These are phyloP conservation scores for Areca catechu DNA, from an alignment of 176 grass and related monocot genomes.

Conservation along the genomic window DNA sequence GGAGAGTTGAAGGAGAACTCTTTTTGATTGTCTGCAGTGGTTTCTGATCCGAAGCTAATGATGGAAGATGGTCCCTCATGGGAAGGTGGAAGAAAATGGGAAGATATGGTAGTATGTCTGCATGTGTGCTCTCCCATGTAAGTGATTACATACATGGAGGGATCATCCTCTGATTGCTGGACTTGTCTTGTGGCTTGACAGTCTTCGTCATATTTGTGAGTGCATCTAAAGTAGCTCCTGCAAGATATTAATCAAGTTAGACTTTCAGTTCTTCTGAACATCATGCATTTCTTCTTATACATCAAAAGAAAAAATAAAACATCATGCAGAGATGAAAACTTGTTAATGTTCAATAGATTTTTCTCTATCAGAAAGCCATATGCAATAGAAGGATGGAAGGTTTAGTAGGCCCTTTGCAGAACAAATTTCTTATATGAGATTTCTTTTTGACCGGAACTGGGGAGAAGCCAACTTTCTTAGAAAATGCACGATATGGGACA, in stretches of 20 bases:
- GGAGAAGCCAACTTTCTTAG: too few species aligned
- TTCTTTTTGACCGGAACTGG: too few species aligned
- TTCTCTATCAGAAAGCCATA: too few species aligned
- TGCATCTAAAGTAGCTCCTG: conserved; percentile 91
- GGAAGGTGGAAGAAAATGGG: conserved; percentile 19
- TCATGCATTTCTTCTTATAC: neutral
- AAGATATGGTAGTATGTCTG: conserved; percentile 27
- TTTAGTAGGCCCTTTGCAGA: too few species aligned
- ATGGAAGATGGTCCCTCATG: neutral
- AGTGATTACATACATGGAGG: conserved; percentile 32
- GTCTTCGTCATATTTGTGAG: conserved; percentile 41
- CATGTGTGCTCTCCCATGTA: conserved; percentile 76
- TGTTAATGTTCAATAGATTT: too few species aligned
- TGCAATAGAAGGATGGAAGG: too few species aligned
- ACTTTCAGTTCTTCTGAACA: too few species aligned
- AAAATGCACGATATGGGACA: too few species aligned
- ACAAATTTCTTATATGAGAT: too few species aligned
- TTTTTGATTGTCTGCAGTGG: neutral
- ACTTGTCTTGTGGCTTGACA: conserved; percentile 53
- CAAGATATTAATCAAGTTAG: neutral
- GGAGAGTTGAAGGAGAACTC: neutral
- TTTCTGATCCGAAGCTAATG: conserved; percentile 40
- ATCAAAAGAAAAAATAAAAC: neutral
- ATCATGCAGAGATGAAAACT: too few species aligned
- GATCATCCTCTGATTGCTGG: conserved; percentile 34